Conservation (phyloP, 257 asterid genomes). For the Scutellaria minor region DNA sequence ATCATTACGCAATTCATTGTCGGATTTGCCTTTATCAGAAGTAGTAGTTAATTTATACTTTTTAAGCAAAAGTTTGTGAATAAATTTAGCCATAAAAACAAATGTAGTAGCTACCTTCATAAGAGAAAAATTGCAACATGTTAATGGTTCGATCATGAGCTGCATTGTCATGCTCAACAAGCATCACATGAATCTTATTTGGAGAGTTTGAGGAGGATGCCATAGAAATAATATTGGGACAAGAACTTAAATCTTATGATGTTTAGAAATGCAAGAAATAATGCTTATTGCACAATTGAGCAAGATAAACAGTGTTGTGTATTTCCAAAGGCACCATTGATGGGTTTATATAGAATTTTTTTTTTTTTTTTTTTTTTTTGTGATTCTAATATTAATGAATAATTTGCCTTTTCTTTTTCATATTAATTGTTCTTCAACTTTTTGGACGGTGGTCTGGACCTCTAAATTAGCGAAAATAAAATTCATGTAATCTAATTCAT, state of each 20-base stretch:
- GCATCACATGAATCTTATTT: constrained; percentile 31
- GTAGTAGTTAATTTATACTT: too few species aligned
- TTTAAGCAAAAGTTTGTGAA: too few species aligned
- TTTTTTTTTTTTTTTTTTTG: too few species aligned
- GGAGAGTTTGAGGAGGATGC: constrained; percentile 9
- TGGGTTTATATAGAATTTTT: constrained; percentile 26
- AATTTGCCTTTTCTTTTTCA: background rate
- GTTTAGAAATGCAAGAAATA: too few species aligned
- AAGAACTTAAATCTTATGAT: too few species aligned
- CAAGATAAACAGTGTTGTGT: too few species aligned
- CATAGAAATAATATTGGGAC: too few species aligned
- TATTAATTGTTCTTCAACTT: constrained; percentile 1
- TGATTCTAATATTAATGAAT: background rate
- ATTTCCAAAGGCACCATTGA: background rate
- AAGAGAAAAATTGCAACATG: constrained; percentile 31
- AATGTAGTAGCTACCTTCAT: constrained; percentile 28
- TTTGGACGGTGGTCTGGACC: constrained; percentile 13
- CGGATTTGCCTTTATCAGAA: too few species aligned
- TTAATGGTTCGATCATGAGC: constrained; percentile 28
- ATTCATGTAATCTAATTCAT: background rate
- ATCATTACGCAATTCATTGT: too few species aligned
- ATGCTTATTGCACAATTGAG: too few species aligned
- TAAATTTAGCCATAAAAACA: too few species aligned
- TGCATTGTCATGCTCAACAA: constrained; percentile 29
- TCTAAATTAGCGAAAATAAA: background rate